A percentile compares a stretch with the other conserved stretches of the same genome.
These are phyloP conservation scores for Colletotrichum echinochloae DNA, from an alignment of 2,329 filamentous ascomycete genomes.

Conservation along the genomic window DNA sequence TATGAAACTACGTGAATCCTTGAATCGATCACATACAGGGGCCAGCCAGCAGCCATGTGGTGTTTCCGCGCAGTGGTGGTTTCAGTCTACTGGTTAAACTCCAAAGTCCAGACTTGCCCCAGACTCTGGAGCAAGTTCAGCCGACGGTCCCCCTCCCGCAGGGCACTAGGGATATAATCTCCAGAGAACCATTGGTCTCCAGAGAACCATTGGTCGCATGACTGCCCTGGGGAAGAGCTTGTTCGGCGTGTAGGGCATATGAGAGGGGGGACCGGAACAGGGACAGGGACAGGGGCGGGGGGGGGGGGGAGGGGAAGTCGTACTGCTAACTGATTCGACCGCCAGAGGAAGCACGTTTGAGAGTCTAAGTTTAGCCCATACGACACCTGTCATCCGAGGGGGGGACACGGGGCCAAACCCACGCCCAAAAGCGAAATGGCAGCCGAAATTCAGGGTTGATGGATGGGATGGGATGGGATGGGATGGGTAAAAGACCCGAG, in stretches of 20 bases:
- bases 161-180: no score
- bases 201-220: conserved; percentile 17
- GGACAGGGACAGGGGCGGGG: no score
- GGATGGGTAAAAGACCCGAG: background rate
- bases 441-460: conserved; percentile 13
- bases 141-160: conserved; percentile 10
- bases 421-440: background rate
- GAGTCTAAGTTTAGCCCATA: conserved; percentile 35
- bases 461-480: background rate
- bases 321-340: conserved; percentile 6
- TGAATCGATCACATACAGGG: conserved; percentile 13
- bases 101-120: no score
- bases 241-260: background rate
- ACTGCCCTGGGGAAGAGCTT: background rate
- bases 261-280: background rate
- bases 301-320: background rate
- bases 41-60: background rate
- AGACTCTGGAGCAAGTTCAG: conserved; percentile 32
- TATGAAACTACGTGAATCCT: background rate
- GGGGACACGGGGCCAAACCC: background rate
- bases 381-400: conserved; percentile 36
- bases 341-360: conserved; percentile 18
- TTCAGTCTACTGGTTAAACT: no score
- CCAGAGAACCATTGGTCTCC: background rate
- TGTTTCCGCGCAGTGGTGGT: background rate